Conservation (phyloP, 106 monocot genomes). For the Xerophyta viscosa region DNA sequence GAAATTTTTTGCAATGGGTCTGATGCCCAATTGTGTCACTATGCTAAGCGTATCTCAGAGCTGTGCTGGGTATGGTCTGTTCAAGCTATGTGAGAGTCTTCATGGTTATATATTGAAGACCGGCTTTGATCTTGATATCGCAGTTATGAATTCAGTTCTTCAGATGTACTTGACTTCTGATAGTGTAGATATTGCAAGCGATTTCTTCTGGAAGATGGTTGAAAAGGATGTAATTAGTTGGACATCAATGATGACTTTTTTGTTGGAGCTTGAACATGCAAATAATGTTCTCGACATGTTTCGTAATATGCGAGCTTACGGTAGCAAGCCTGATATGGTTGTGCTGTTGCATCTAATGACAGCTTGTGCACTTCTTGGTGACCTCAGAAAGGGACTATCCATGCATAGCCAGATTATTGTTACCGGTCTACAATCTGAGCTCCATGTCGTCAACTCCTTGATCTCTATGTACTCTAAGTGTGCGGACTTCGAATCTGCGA, state of each 20-base stretch:
- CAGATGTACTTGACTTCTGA: slow-evolving; percentile 38
- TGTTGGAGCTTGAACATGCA: slow-evolving; percentile 11
- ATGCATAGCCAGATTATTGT: slow-evolving; percentile 18
- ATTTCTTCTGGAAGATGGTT: slow-evolving; percentile 22
- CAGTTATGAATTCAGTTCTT: slow-evolving; percentile 33
- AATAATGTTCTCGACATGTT: slow-evolving; percentile 22
- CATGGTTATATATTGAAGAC: slow-evolving; percentile 28
- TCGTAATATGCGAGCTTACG: slow-evolving; percentile 18
- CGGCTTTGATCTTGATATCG: slow-evolving; percentile 26
- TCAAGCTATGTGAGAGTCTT: slow-evolving; percentile 18
- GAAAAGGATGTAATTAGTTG: slow-evolving; percentile 33
- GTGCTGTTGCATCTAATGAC: slow-evolving; percentile 18
- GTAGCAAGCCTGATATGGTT: slow-evolving; percentile 26
- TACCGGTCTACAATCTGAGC: slow-evolving; percentile 19
- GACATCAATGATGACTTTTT: slow-evolving; percentile 32
- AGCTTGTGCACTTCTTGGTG: slow-evolving; percentile 31
- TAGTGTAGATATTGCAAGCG: slow-evolving; percentile 6
- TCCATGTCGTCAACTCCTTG: slow-evolving; percentile 23
- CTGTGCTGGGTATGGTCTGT: slow-evolving; percentile 12
- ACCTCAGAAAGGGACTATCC: slow-evolving; percentile 14
- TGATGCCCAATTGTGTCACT: slow-evolving; percentile 22
- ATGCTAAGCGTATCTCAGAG: slow-evolving; percentile 23
- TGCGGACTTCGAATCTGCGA: slow-evolving; percentile 16
- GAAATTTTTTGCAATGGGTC: not conserved
- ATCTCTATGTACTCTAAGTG: slow-evolving; percentile 42